Evolutionary conservation across 225 moss, liverwort and hornwort genomes (phyloP).

Genomic region (Ulota crispa): DNA sequence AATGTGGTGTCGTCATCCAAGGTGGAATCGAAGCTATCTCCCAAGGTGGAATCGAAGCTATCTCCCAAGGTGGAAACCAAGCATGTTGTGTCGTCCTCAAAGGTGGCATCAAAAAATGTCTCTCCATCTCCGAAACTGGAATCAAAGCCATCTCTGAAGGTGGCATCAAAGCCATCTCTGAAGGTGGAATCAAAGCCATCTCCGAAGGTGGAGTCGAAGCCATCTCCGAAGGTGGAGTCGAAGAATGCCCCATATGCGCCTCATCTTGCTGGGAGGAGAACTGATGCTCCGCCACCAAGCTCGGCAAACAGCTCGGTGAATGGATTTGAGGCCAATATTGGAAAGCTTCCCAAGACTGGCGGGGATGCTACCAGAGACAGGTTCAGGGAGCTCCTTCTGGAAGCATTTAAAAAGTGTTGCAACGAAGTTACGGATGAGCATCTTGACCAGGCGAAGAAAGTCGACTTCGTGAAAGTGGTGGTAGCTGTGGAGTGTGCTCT

Average conservation of each 20-base stretch:
- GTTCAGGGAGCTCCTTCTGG: constrained; percentile 64
- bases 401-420: constrained; percentile 65
- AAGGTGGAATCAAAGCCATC: constrained; percentile 30
- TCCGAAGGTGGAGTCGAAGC: constrained; percentile 25
- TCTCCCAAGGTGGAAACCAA: constrained; percentile 28
- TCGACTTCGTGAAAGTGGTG: constrained; percentile 54
- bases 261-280: neutral
- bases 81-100: no score
- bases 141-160: constrained; percentile 33
- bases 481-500: constrained; percentile 66
- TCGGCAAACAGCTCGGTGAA: constrained; percentile 45
- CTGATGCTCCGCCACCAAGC: constrained; percentile 29
- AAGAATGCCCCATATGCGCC: constrained; percentile 30
- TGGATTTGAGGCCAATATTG: constrained; percentile 46
- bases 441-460: constrained; percentile 46
- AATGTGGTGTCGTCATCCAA: constrained; percentile 28
- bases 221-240: constrained; percentile 31
- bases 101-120: no score
- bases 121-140: constrained; percentile 29
- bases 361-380: constrained; percentile 70
- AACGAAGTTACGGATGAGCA: constrained; percentile 58
- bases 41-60: constrained; percentile 38
- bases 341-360: constrained; percentile 57
- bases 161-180: constrained; percentile 31
- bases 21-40: constrained; percentile 33